A percentile compares a stretch with the other conserved stretches of the same genome.
Conservation (phyloP, 2,329 filamentous ascomycete genomes). For the Xylaria arbuscula region DNA sequence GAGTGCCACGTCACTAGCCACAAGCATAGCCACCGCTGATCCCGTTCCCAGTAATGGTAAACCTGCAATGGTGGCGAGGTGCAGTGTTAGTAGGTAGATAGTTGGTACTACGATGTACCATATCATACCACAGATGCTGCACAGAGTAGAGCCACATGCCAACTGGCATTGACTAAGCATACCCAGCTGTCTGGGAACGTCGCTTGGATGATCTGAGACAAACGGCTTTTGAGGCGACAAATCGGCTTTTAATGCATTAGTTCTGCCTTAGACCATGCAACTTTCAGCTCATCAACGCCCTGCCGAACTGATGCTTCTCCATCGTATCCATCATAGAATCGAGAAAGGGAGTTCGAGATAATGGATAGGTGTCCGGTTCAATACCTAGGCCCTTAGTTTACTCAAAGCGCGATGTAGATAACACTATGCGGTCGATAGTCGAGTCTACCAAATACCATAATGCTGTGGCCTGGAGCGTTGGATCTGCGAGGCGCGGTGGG, state of each 20-base stretch:
- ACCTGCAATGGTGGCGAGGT: conserved; percentile 46
- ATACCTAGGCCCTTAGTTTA: not conserved
- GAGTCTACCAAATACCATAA: not conserved
- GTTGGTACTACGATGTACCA: not conserved
- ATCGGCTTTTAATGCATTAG: conserved; percentile 39
- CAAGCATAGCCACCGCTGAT: conserved; percentile 43
- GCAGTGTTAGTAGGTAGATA: conserved; percentile 33
- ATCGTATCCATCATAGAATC: not conserved
- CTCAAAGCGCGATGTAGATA: not conserved
- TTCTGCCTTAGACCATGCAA: conserved; percentile 44
- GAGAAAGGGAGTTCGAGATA: not conserved
- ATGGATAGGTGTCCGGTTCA: not conserved
- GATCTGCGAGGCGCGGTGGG: not conserved
- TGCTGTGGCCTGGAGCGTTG: not conserved
- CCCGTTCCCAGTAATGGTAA: conserved; percentile 9
- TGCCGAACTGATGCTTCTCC: conserved; percentile 30
- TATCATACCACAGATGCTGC: too few species aligned
- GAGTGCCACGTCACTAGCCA: conserved; percentile 47
- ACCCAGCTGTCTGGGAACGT: conserved; percentile 37
- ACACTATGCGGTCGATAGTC: not conserved
- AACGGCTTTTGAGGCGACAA: conserved; percentile 24
- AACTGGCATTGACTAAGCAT: not conserved
- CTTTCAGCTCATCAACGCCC: conserved; percentile 49
- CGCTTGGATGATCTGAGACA: conserved; percentile 36
- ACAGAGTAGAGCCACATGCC: too few species aligned